These are phyloP conservation scores for Clavispora phyllophila DNA, from an alignment of 805 yeast genomes.

Conservation along the genomic window DNA sequence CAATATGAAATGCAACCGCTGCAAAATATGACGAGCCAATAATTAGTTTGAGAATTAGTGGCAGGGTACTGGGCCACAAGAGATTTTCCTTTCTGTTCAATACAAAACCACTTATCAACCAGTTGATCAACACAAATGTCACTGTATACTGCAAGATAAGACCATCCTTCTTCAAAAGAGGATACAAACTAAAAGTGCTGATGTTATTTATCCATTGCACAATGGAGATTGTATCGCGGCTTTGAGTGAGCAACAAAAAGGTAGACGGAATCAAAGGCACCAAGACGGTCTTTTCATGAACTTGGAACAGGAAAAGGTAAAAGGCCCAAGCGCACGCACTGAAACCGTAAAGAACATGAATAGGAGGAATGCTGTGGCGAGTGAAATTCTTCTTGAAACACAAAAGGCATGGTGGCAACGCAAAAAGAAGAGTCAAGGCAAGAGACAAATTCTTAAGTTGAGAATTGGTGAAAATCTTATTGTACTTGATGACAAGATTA, in stretches of 20 bases:
- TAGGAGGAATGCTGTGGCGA: conserved; percentile 15
- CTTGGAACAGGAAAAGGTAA: conserved; percentile 88
- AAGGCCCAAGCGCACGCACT: conserved; percentile 84
- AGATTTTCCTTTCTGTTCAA: conserved; percentile 16
- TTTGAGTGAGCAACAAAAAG: conserved; percentile 51
- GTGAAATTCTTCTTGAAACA: conserved; percentile 33
- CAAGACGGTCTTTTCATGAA: conserved; percentile 88
- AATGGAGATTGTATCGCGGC: conserved; percentile 60
- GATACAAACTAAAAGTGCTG: conserved; percentile 83
- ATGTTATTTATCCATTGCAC: conserved; percentile 85
- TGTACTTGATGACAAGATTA: conserved; percentile 71
- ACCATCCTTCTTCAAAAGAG: conserved; percentile 73
- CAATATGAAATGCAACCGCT: conserved; percentile 45
- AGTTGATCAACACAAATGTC: conserved; percentile 60
- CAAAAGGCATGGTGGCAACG: conserved; percentile 27
- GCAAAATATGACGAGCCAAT: conserved; percentile 32
- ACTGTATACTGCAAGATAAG: conserved; percentile 67
- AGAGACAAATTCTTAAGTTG: conserved; percentile 60
- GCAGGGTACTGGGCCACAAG: conserved; percentile 19
- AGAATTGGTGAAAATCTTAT: conserved; percentile 43
- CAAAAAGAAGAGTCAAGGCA: conserved; percentile 41
- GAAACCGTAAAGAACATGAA: conserved; percentile 55
- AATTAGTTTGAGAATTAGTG: conserved; percentile 22
- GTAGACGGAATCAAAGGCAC: conserved; percentile 85
- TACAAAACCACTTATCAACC: conserved; percentile 70